Base-by-base conservation (phyloP, 331 rosid genomes). In the Acacia concinna region DNA sequence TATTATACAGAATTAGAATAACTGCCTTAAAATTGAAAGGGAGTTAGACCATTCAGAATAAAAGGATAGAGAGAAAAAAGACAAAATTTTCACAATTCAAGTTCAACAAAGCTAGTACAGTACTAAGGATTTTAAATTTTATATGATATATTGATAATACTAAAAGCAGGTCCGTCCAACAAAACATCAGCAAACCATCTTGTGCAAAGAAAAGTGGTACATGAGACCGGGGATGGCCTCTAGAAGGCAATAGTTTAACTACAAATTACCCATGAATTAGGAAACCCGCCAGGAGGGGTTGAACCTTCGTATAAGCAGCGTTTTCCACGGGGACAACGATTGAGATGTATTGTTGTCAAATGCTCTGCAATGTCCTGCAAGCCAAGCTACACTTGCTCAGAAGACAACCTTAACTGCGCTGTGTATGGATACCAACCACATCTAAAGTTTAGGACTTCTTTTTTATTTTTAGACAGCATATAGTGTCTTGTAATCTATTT, bases 221-320 rank as follows among this genome's bases (percentile, higher is more conserved):
- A 57, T 9, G 23, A 43, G 25, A 27, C 10, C 12, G 21, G 12
- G 68, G 68, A 30, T 28, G 79, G 30, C 8, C n/a, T 69, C 65
- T 28, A 31, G 3, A 69, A 21, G 68, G 60, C 14, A 68, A 40
- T 21, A 74, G 62, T 74, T 44, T 11, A 75, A 68, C 68, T 78
- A 73, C 38, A 59, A 80, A 82, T 87, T 93, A 96, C 98, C 99
- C 99, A 96, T 76, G 91, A 87, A 87, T 91, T 96, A 52, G 99
- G 99, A 85, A 90, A 96, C 54, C 98, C 97, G n/a, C 84, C 98
- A 30, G 98, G 97, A 1, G 99, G 97, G 71, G 98, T 91, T 81
- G 99, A 90, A 68, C 99, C 99, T 88, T 93, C 98, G 43, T 93
- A 96, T 76, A 96, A 81, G 86, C 99, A 96, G 60, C 97, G 97